Percentiles rank a stretch among this genome's conserved stretches.
These are phyloP conservation scores for Tympanopsis confertula DNA, from an alignment of 2,329 filamentous ascomycete genomes.

Conservation along the genomic window DNA sequence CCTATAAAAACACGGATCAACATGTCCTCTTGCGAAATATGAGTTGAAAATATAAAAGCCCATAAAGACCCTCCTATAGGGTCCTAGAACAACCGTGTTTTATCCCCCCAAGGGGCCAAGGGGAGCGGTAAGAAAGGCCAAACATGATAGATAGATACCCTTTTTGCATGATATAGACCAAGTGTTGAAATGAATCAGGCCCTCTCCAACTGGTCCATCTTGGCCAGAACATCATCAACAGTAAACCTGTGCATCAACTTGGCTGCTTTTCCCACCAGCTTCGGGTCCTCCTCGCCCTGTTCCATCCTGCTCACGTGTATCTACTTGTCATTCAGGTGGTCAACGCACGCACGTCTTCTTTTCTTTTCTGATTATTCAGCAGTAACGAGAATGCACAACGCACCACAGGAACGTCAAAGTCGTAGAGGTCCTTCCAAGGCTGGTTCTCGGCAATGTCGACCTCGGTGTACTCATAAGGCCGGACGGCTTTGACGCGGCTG, in stretches of 20 bases:
- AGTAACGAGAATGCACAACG: constrained; percentile 10
- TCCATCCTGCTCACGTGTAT: constrained; percentile 50
- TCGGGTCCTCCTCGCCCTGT: constrained; percentile 36
- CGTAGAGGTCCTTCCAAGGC: constrained; percentile 63
- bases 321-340: constrained; percentile 17
- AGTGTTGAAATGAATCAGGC: too few species aligned
- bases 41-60: too few species aligned
- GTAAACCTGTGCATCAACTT: constrained; percentile 75
- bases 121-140: too few species aligned
- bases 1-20: too few species aligned
- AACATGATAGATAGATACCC: too few species aligned
- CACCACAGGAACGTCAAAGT: constrained; percentile 75
- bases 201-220: constrained; percentile 49
- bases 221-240: constrained; percentile 48
- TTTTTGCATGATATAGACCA: too few species aligned
- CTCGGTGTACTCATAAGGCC: constrained; percentile 59
- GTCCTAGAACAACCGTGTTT: too few species aligned
- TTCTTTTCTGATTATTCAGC: neutral
- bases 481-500: constrained; percentile 52
- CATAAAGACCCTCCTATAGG: too few species aligned
- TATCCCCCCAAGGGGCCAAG: too few species aligned
- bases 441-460: constrained; percentile 54
- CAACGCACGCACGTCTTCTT: neutral
- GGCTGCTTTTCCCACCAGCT: constrained; percentile 42
- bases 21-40: too few species aligned